Evolutionary conservation across 2,329 filamentous ascomycete species (phyloP).

Genomic region (Sphaerulina vaccinii): DNA sequence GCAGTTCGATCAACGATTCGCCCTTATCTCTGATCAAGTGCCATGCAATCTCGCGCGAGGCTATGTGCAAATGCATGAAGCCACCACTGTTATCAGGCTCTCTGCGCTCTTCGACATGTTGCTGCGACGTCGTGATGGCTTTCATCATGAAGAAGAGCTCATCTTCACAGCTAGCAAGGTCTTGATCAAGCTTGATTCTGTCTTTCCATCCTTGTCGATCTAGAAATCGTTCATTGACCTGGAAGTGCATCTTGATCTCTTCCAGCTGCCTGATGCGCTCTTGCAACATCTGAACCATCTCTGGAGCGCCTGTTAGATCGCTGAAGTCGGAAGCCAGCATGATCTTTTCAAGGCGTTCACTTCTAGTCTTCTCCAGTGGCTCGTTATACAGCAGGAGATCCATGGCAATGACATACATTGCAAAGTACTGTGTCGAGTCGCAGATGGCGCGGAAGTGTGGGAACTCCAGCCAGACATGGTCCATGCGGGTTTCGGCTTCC

Average conservation of each 20-base stretch:
- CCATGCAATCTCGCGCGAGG: conserved; percentile 95
- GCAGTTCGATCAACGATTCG: conserved; percentile 85
- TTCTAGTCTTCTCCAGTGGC: conserved; percentile 94
- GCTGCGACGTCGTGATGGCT: conserved; percentile 93
- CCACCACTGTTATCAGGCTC: conserved; percentile 68
- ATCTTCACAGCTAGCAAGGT: conserved; percentile 86
- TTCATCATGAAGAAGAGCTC: conserved; percentile 99
- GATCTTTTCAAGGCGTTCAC: conserved; percentile 93
- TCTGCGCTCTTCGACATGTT: conserved; percentile 71
- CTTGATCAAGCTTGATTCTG: conserved; percentile 80
- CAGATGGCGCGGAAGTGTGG: conserved; percentile 91
- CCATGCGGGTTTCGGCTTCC: conserved; percentile 69
- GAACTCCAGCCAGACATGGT: conserved; percentile 96
- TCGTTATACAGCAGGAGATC: conserved; percentile 96
- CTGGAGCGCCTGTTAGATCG: conserved; percentile 86
- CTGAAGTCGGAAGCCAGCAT: conserved; percentile 99
- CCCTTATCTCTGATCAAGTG: conserved; percentile 80
- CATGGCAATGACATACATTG: conserved; percentile 95
- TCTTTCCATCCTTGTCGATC: conserved; percentile 92
- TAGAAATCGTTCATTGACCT: conserved; percentile 82
- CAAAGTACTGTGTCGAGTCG: conserved; percentile 96
- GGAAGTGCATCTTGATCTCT: conserved; percentile 95
- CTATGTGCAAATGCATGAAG: conserved; percentile 85
- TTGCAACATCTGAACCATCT: conserved; percentile 88
- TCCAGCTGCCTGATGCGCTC: conserved; percentile 90